A percentile compares a stretch with the other conserved stretches of the same genome.
Evolutionary conservation across 306 rosid species (phyloP).

Genomic region (Hippophae gyantsensis): DNA sequence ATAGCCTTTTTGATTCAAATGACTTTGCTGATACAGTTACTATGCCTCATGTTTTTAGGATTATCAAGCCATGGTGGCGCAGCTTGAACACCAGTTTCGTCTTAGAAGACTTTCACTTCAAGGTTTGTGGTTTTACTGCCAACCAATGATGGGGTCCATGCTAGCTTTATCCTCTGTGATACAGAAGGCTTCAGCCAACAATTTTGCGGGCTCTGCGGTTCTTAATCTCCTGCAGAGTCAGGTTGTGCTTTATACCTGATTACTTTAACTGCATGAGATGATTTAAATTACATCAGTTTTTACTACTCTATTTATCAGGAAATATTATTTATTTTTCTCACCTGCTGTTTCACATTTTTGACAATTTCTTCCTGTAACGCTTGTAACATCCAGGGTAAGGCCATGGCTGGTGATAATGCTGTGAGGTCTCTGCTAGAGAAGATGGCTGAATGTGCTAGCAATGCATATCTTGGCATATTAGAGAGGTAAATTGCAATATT

Average conservation of each 20-base stretch:
- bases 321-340: background rate
- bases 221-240: constrained; percentile 92
- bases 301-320: constrained; percentile 10
- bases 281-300: background rate
- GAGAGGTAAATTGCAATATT: constrained; percentile 49
- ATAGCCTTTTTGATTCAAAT: background rate
- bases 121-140: constrained; percentile 98
- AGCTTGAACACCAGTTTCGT: constrained; percentile 91
- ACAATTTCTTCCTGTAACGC: background rate
- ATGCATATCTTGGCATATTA: constrained; percentile 83
- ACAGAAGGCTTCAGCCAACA: constrained; percentile 67
- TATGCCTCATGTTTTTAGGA: constrained; percentile 42
- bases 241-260: constrained; percentile 32
- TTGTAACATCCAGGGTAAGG: constrained; percentile 64
- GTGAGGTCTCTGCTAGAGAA: constrained; percentile 87
- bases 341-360: background rate
- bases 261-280: background rate
- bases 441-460: constrained; percentile 87
- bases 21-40: constrained; percentile 9
- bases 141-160: constrained; percentile 96
- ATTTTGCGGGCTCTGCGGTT: constrained; percentile 81
- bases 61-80: constrained; percentile 97
- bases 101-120: constrained; percentile 89
- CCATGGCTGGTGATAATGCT: constrained; percentile 95
- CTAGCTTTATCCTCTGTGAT: constrained; percentile 71